These are phyloP conservation scores for Xylaria nigripes DNA, from an alignment of 495 filamentous ascomycete species.

Conservation along the genomic window DNA sequence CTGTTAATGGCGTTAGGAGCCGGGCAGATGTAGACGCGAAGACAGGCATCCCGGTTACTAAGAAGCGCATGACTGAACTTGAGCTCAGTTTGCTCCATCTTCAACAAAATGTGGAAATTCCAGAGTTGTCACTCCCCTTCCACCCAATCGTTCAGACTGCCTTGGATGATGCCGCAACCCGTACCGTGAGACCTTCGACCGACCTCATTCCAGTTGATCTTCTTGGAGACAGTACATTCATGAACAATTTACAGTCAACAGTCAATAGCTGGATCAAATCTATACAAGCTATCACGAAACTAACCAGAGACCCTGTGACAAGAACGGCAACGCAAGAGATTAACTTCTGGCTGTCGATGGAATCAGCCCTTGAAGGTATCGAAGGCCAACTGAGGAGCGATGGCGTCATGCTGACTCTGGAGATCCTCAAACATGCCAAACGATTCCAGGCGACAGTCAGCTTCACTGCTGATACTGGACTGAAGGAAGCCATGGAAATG, in stretches of 20 bases:
- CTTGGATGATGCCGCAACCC: conserved; percentile 61
- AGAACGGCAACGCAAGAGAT: conserved; percentile 93
- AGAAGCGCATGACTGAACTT: conserved; percentile 89
- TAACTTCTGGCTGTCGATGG: conserved; percentile 97
- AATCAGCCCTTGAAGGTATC: conserved; percentile 80
- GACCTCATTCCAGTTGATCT: conserved; percentile 66
- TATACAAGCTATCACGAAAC: conserved; percentile 93
- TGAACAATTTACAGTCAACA: conserved; percentile 86
- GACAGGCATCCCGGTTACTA: conserved; percentile 91
- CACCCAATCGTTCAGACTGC: conserved; percentile 81
- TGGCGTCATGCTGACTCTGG: conserved; percentile 84
- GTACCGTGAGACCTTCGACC: conserved; percentile 56
- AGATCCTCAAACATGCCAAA: conserved; percentile 90
- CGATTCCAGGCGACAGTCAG: conserved; percentile 94
- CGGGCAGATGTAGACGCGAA: conserved; percentile 78
- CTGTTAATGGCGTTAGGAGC: conserved; percentile 52
- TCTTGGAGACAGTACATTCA: conserved; percentile 76
- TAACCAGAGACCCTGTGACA: conserved; percentile 77
- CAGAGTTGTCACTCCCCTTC: conserved; percentile 73
- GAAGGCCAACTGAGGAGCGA: conserved; percentile 80
- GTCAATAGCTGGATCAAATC: conserved; percentile 98
- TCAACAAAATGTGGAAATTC: conserved; percentile 97
- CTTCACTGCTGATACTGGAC: conserved; percentile 86
- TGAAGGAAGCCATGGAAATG: conserved; percentile 88
- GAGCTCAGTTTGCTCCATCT: conserved; percentile 82